A percentile compares a stretch with the other conserved stretches of the same genome.
Evolutionary conservation across 805 yeast genomes (phyloP).

Genomic region (Yamadazyma olivae): DNA sequence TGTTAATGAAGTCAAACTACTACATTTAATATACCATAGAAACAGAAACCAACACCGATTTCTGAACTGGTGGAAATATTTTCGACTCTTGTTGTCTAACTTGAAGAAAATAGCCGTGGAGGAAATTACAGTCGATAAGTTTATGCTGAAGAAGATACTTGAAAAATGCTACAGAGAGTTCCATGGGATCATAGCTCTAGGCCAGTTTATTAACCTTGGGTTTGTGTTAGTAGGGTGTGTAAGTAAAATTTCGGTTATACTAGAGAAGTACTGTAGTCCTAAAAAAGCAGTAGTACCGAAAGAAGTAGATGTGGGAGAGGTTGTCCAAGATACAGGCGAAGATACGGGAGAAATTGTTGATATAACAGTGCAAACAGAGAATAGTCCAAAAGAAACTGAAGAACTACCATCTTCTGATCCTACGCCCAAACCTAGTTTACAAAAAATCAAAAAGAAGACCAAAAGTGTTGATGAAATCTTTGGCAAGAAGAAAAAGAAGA

Average conservation of each 20-base stretch:
- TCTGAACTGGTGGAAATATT: slow-evolving; percentile 73
- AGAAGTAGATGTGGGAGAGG: neutral
- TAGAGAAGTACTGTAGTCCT: too few relatives aligned
- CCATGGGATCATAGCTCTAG: slow-evolving; percentile 63
- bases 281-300: too few relatives aligned
- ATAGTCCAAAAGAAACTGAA: neutral
- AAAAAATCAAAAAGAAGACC: neutral
- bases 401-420: neutral
- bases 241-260: slow-evolving; percentile 20
- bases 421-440: neutral
- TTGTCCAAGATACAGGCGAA: slow-evolving; percentile 7
- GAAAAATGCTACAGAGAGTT: slow-evolving; percentile 57
- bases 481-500: slow-evolving; percentile 25
- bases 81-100: slow-evolving; percentile 61
- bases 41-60: slow-evolving; percentile 74
- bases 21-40: slow-evolving; percentile 66
- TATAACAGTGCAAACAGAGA: slow-evolving; percentile 7
- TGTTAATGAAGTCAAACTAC: slow-evolving; percentile 50
- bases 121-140: slow-evolving; percentile 5
- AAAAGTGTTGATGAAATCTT: slow-evolving; percentile 6
- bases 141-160: slow-evolving; percentile 23
- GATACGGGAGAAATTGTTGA: slow-evolving; percentile 13
- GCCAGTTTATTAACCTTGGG: slow-evolving; percentile 76
- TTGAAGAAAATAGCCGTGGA: slow-evolving; percentile 32
- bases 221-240: slow-evolving; percentile 60